These are phyloP conservation scores for Podospora bellae-mahoneyi DNA, from an alignment of 495 filamentous ascomycete species.

Conservation along the genomic window DNA sequence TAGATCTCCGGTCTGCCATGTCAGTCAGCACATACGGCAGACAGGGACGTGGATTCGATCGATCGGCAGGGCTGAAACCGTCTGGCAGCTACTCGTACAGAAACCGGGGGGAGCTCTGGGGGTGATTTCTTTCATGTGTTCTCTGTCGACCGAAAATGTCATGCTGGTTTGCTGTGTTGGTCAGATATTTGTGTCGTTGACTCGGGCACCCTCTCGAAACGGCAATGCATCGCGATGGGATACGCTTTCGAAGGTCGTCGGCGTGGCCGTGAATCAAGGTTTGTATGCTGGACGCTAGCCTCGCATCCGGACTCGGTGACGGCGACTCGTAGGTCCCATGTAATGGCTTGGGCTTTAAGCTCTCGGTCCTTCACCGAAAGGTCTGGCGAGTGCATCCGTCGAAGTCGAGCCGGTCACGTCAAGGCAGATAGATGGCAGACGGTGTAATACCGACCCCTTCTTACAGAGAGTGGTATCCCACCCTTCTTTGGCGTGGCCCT, in stretches of 20 bases:
- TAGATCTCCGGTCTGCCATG: too few species aligned
- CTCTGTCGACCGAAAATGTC: not conserved
- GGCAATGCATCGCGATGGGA: not conserved
- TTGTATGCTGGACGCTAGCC: not conserved
- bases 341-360: not conserved
- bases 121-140: not conserved
- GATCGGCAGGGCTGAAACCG: constrained; percentile 33
- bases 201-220: not conserved
- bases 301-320: not conserved
- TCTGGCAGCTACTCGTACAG: not conserved
- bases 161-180: too few species aligned
- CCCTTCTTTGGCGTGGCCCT: not conserved
- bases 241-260: not conserved
- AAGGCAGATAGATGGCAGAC: not conserved
- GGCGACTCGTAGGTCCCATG: not conserved
- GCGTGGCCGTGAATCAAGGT: not conserved
- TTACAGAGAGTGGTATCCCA: constrained; percentile 1
- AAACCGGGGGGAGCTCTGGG: too few species aligned
- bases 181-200: not conserved
- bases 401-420: not conserved
- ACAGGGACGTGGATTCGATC: not conserved
- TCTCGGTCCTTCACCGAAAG: not conserved
- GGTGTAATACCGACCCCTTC: not conserved
- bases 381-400: not conserved
- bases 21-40: not conserved